A percentile compares a stretch with the other conserved stretches of the same genome.
These are phyloP conservation scores for Talaromyces sp. DNA, from an alignment of 2,329 filamentous ascomycete species.

Conservation along the genomic window DNA sequence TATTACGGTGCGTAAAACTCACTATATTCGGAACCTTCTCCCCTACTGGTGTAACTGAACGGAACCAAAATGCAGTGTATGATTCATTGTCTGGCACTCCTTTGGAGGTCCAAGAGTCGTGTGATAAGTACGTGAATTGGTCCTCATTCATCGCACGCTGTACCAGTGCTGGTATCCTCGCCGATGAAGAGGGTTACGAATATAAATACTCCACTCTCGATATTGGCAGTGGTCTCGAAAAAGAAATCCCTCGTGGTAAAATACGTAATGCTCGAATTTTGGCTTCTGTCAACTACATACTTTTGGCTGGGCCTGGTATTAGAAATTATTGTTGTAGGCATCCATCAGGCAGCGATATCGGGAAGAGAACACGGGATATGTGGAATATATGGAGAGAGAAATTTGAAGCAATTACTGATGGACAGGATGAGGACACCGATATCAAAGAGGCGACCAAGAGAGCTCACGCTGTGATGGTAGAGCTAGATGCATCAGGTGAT, in stretches of 20 bases:
- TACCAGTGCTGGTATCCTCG: background rate
- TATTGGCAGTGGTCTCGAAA: background rate
- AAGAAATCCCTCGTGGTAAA: background rate
- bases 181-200: too few relatives aligned
- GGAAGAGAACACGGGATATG: background rate
- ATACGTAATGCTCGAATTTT: background rate
- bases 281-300: background rate
- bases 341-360: background rate
- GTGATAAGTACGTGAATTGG: background rate
- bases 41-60: background rate
- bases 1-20: background rate
- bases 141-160: background rate
- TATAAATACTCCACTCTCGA: background rate
- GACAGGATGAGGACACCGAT: background rate
- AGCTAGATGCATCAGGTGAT: background rate
- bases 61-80: background rate
- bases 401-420: background rate
- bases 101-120: background rate
- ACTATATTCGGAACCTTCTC: too few relatives aligned
- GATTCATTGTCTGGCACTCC: background rate
- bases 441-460: background rate
- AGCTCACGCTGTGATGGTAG: background rate
- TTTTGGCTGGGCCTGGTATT: background rate
- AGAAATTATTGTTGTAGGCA: background rate
- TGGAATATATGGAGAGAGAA: background rate